Conservation (phyloP, 306 rosid species). For the Inga leiocalycina region DNA sequence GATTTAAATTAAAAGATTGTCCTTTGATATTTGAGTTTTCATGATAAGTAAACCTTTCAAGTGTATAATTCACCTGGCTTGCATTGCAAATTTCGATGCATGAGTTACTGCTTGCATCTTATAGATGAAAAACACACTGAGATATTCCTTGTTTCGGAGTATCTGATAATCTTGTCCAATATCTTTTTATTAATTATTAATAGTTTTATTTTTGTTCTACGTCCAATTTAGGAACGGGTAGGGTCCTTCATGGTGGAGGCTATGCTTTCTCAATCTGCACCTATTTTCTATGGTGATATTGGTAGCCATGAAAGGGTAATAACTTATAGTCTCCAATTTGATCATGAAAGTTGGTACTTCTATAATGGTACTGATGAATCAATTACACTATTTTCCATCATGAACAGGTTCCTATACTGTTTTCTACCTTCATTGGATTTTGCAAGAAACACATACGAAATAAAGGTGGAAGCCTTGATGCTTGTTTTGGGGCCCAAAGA, state of each 20-base stretch:
- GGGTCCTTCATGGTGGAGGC: constrained; percentile 86
- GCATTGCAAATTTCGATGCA: not conserved
- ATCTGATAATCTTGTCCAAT: not conserved
- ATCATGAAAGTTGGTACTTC: not conserved
- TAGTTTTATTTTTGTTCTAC: constrained; percentile 2
- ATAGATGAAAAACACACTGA: not conserved
- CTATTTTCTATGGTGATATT: constrained; percentile 85
- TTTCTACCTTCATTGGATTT: constrained; percentile 65
- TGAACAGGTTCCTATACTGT: constrained; percentile 76
- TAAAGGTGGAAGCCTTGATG: constrained; percentile 35
- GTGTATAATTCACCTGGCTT: not conserved
- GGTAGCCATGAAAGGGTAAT: constrained; percentile 91
- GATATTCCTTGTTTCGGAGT: not conserved
- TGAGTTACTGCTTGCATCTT: not conserved
- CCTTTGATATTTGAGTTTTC: not conserved
- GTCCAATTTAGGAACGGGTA: constrained; percentile 56
- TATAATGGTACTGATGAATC: not conserved
- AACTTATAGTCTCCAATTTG: not conserved
- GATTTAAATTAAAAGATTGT: not conserved
- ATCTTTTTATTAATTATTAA: not conserved
- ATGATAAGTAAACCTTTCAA: not conserved
- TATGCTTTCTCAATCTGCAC: constrained; percentile 77
- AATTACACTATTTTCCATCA: constrained; percentile 15
- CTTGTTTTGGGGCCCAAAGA: constrained; percentile 28
- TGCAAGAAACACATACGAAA: constrained; percentile 64